Base-by-base conservation (phyloP, 495 filamentous ascomycete species). In the Terfezia boudieri region DNA sequence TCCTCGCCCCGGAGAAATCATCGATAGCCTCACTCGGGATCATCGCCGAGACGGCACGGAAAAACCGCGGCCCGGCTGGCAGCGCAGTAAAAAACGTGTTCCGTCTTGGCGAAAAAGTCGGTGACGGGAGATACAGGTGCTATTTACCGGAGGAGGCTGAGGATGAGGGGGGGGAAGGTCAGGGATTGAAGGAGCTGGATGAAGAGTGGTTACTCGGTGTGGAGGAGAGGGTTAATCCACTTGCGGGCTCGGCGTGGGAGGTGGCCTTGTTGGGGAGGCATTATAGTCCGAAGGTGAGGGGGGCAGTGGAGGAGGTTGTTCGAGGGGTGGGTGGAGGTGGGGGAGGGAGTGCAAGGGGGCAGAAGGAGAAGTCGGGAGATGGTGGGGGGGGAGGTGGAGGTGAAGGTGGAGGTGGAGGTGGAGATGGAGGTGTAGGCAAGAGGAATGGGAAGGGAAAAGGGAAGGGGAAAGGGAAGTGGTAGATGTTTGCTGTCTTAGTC, bases 1-100 rank as follows among this genome's bases (percentile, higher is more conserved):
- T 98, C 32, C 90, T 96, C 56, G 66, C 89, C 26, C 90, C 90
- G 0, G 88, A 94, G 68, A 94, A 90, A 63, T 88, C 83, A 1
- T 74, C 77, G 49, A 68, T 84, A 56, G 90, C 89, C 2, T 73
- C 84, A 32, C 68, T 94, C 1, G 79, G 77, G 0, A 69, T 96
- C 6, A 65, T 95, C 41, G 50, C 73, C 71, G 14, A 81, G 86
- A 58, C 78, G 95, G 14, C 72, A 78, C 0, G 83, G 84, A 65
- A 72, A 46, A 46, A 46, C 8, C 41, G 17, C 17, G 41, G 41
- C 12, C 12, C 12, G 41, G 3, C 17, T 14, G 17, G 41, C 8
- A 46, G 41, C 41, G 26, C 26, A 7, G 26, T 32, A 32, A 32
- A 32, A 32, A 32, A 32, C 26, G 61, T 93, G 54, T 93, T 87